Evolutionary conservation across 768 basidiomycete genomes (phyloP).

Genomic region (Macrolepiota fuliginosa): DNA sequence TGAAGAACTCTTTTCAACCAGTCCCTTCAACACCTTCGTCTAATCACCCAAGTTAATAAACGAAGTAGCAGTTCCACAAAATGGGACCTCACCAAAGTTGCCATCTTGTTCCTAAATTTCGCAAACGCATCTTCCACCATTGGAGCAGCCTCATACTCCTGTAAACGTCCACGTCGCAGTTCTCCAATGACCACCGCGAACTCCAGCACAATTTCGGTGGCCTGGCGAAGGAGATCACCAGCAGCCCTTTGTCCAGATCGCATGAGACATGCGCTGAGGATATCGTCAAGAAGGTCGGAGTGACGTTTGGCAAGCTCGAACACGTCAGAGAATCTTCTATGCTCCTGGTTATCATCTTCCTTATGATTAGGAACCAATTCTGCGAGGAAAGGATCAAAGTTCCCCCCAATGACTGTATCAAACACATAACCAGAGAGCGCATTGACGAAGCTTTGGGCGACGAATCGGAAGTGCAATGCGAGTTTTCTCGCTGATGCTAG

Average conservation of each 20-base stretch:
- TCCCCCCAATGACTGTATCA: constrained; percentile 77
- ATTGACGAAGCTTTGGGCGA: constrained; percentile 66
- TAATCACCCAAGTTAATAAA: constrained; percentile 23
- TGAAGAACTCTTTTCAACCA: constrained; percentile 50
- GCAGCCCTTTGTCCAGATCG: constrained; percentile 64
- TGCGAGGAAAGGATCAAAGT: constrained; percentile 68
- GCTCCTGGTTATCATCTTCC: not conserved
- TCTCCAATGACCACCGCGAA: constrained; percentile 66
- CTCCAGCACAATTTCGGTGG: constrained; percentile 65
- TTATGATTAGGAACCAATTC: constrained; percentile 24
- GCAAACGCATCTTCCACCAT: constrained; percentile 51
- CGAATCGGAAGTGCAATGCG: constrained; percentile 70
- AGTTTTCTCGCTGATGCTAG: constrained; percentile 48
- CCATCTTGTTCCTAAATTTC: constrained; percentile 55
- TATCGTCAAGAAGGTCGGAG: constrained; percentile 66
- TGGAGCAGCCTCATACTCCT: constrained; percentile 65
- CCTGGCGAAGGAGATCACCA: constrained; percentile 61
- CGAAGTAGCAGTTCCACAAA: not conserved
- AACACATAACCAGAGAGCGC: constrained; percentile 71
- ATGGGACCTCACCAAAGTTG: constrained; percentile 47
- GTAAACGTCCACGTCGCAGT: constrained; percentile 45
- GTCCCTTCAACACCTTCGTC: constrained; percentile 53
- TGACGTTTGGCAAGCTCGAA: constrained; percentile 71
- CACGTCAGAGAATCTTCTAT: constrained; percentile 56
- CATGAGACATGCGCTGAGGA: constrained; percentile 73